Percentiles rank a stretch among this genome's conserved stretches.
These are phyloP conservation scores for Podaxis sp. DNA, from an alignment of 768 basidiomycete species.

Conservation along the genomic window DNA sequence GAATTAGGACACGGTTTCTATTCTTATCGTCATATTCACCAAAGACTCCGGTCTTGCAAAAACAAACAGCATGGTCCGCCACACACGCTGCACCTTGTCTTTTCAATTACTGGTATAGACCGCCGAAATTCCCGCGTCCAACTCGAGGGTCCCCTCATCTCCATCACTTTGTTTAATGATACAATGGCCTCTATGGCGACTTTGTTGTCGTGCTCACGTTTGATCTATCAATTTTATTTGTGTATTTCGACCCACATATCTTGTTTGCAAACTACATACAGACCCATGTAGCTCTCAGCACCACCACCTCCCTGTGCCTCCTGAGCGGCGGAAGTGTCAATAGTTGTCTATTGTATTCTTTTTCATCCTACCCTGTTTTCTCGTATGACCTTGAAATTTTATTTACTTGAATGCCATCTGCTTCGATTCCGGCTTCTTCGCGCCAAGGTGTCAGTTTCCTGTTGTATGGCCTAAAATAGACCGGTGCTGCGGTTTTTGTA, in stretches of 20 bases:
- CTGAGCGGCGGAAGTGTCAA: background rate
- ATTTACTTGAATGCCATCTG: background rate
- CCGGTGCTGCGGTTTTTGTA: background rate
- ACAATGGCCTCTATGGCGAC: constrained; percentile 7
- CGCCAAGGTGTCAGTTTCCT: background rate
- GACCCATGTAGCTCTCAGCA: background rate
- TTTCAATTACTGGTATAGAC: background rate
- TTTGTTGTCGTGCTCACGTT: background rate
- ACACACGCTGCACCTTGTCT: background rate
- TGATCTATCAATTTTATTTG: background rate
- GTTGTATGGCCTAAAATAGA: background rate
- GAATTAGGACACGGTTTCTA: background rate
- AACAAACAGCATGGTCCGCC: background rate
- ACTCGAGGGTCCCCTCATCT: background rate
- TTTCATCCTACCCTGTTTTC: background rate
- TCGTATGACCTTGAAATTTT: background rate
- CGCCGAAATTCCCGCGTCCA: constrained; percentile 2
- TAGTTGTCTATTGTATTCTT: background rate
- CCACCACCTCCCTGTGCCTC: background rate
- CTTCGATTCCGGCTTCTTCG: background rate
- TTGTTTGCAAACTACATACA: constrained; percentile 9
- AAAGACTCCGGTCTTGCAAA: background rate
- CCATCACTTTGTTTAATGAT: background rate
- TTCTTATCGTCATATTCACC: background rate
- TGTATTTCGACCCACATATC: constrained; percentile 1